A percentile compares a stretch with the other conserved stretches of the same genome.
Evolutionary conservation across 345 rosid genomes (phyloP).

Genomic region (Populus davidiana): DNA sequence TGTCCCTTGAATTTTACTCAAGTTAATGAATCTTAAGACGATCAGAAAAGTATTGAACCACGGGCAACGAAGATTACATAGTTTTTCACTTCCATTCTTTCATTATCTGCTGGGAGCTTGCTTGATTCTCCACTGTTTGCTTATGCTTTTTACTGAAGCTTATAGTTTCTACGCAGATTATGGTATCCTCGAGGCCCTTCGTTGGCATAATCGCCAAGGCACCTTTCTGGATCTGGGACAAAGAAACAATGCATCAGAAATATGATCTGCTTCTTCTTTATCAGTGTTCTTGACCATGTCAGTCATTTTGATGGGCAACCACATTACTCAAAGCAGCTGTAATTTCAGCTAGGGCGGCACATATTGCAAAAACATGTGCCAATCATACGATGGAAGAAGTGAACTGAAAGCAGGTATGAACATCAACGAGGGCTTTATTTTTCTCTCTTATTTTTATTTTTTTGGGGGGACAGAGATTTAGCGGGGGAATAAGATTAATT

Average conservation of each 20-base stretch:
- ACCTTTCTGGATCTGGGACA: constrained; percentile 59
- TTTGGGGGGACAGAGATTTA: not conserved
- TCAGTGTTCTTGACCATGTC: constrained; percentile 80
- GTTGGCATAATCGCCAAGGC: constrained; percentile 82
- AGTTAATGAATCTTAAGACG: too few species aligned
- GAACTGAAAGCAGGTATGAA: not conserved
- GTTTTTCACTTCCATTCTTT: not conserved
- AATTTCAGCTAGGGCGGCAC: not conserved
- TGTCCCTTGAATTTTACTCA: not conserved
- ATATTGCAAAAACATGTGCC: not conserved
- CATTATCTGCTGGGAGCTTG: not conserved
- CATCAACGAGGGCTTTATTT: not conserved
- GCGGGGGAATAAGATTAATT: not conserved
- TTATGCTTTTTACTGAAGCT: not conserved
- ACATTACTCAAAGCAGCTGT: constrained; percentile 89
- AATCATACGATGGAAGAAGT: not conserved
- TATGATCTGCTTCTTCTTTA: constrained; percentile 81
- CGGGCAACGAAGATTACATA: not conserved
- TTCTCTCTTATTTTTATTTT: not conserved
- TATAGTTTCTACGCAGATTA: constrained; percentile 47
- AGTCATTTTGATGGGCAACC: constrained; percentile 69
- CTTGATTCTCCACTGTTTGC: not conserved
- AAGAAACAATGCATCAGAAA: constrained; percentile 73
- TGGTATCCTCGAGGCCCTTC: constrained; percentile 74
- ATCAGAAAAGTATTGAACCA: too few species aligned